Evolutionary conservation across 179 eudicot species (phyloP).

Genomic region (Carnegiea gigantea): DNA sequence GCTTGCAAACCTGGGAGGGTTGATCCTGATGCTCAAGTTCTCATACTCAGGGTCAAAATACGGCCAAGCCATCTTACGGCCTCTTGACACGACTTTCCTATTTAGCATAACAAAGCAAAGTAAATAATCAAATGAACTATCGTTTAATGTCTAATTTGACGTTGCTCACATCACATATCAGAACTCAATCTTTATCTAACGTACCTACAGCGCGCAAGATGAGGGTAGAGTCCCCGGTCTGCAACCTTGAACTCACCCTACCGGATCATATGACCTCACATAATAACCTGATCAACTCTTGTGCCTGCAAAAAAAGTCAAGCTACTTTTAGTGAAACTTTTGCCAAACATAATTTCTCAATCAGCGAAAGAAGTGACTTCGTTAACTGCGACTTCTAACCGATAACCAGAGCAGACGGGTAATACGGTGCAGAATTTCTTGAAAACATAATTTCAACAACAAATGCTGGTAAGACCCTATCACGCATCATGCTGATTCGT

Average conservation of each 20-base stretch:
- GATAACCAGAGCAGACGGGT: no score
- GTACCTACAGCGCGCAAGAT: constrained; percentile 18
- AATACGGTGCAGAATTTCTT: no score
- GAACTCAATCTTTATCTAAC: neutral
- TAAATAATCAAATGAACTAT: neutral
- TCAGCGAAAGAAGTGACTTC: no score
- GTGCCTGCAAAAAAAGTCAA: constrained; percentile 16
- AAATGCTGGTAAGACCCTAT: no score
- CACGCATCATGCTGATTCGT: no score
- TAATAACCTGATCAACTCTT: constrained; percentile 6
- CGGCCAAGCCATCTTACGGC: constrained; percentile 44
- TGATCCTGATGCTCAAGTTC: constrained; percentile 68
- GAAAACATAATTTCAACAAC: no score
- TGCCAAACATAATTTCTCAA: neutral
- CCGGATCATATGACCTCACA: constrained; percentile 12
- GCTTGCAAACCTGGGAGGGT: constrained; percentile 67
- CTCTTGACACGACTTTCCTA: constrained; percentile 14
- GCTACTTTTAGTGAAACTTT: constrained; percentile 6
- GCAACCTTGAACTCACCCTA: constrained; percentile 38
- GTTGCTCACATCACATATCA: neutral
- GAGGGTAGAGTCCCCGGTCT: constrained; percentile 35
- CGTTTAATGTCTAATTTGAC: no score
- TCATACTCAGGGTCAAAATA: constrained; percentile 85
- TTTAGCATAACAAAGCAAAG: constrained; percentile 6
- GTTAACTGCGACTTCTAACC: no score